Conservation (phyloP, 768 basidiomycete species). For the Termitomyces bulborhizus region DNA sequence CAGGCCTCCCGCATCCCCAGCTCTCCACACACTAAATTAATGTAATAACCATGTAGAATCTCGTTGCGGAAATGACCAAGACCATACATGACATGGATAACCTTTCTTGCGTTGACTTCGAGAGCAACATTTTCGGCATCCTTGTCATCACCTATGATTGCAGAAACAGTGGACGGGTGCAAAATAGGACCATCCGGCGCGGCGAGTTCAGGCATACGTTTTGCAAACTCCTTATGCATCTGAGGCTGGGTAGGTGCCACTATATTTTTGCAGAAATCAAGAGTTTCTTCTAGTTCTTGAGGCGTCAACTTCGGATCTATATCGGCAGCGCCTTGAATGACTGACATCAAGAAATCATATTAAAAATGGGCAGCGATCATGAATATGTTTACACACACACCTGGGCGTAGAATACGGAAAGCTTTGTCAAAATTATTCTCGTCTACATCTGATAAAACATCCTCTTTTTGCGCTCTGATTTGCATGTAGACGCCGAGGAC, state of each 20-base stretch:
- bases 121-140: neutral
- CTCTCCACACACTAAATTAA: slow-evolving; percentile 6
- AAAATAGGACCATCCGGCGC: neutral
- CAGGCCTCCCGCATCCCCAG: slow-evolving; percentile 3
- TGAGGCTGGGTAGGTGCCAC: slow-evolving; percentile 22
- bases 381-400: neutral
- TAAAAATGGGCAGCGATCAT: neutral
- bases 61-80: slow-evolving; percentile 6
- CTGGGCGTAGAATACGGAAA: slow-evolving; percentile 28
- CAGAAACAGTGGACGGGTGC: neutral
- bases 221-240: slow-evolving; percentile 19
- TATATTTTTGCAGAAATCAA: slow-evolving; percentile 22
- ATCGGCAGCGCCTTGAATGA: slow-evolving; percentile 52
- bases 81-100: slow-evolving; percentile 3
- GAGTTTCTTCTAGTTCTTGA: slow-evolving; percentile 42
- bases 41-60: slow-evolving; percentile 1
- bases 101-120: slow-evolving; percentile 3
- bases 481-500: slow-evolving; percentile 37
- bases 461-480: slow-evolving; percentile 27
- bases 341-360: slow-evolving; percentile 10
- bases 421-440: slow-evolving; percentile 37
- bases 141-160: neutral
- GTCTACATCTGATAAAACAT: slow-evolving; percentile 27
- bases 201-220: slow-evolving; percentile 9
- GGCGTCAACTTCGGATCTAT: slow-evolving; percentile 40